Percentiles rank a stretch among this genome's conserved stretches.
phyloP scores from a whole-genome alignment of 2,329 filamentous ascomycete genomes.

The Macrophomina pseudophaseolina region DNA sequence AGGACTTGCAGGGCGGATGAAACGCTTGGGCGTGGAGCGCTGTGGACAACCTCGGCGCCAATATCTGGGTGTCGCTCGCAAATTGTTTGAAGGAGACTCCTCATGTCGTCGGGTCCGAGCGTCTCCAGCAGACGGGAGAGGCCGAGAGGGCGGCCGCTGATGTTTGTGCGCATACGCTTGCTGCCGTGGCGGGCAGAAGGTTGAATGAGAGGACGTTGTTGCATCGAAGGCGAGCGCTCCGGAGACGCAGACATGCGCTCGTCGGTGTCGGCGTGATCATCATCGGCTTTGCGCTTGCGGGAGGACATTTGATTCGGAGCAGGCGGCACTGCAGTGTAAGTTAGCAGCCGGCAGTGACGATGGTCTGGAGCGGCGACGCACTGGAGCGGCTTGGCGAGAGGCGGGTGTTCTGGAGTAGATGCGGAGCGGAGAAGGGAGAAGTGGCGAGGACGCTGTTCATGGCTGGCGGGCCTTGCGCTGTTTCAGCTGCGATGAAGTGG shows the following conservation, averaged over 20 bases:
- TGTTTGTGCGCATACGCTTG: constrained; percentile 70
- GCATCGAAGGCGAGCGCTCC: constrained; percentile 76
- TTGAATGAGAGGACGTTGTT: constrained; percentile 67
- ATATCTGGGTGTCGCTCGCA: constrained; percentile 89
- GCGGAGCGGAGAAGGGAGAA: constrained; percentile 64
- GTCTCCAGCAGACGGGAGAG: constrained; percentile 89
- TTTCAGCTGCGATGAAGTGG: constrained; percentile 11
- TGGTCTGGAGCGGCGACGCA: constrained; percentile 45
- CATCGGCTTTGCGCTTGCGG: constrained; percentile 88
- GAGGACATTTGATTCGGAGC: constrained; percentile 51
- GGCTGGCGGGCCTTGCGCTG: constrained; percentile 31
- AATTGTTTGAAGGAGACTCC: constrained; percentile 84
- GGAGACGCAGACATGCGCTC: constrained; percentile 94
- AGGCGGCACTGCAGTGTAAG: constrained; percentile 42
- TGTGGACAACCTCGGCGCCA: constrained; percentile 79
- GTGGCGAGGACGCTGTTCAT: constrained; percentile 67
- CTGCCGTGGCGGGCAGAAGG: constrained; percentile 56
- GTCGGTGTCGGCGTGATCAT: constrained; percentile 64
- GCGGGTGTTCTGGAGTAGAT: constrained; percentile 65
- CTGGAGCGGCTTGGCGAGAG: constrained; percentile 65
- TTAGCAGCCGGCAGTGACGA: constrained; percentile 28
- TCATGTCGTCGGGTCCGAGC: constrained; percentile 81
- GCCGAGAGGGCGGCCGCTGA: constrained; percentile 68
- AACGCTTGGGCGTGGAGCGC: constrained; percentile 86
- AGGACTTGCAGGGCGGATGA: constrained; percentile 80